Evolutionary conservation across 2,329 filamentous ascomycete genomes (phyloP), one percentile per base, ranked within the genome.

Genomic region (Massarina eburnea): DNA sequence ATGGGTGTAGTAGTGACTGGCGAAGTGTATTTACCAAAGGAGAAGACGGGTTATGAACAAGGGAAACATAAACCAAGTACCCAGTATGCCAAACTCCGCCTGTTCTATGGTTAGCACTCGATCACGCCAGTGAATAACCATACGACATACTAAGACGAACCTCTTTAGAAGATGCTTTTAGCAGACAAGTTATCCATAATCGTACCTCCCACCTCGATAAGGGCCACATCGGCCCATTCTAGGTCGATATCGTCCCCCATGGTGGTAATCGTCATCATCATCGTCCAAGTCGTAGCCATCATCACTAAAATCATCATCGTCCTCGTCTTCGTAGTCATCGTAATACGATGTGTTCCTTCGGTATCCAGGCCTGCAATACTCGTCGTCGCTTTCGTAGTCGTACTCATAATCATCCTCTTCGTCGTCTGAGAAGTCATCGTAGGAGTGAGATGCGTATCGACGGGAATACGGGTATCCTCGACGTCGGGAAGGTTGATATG

Each of bases 281-380:
- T 53, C 49, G 8, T 48, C 45, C 7, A 45, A 30, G 7, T 46
- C 43, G 9, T 46, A 46, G 14, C 20, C 38, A 41, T 52, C 43
- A 26, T 45, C 46, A 8, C 39, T 41, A 8, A 20, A 39, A 1
- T 40, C n/a, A 19, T 50, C 47, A 4, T 52, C 44, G 8, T 49
- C 49, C 9, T 50, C 55, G 14, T 54, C 49, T 21, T 54, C 49
- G 39, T 51, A 37, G 24, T 46, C 45, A 18, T 43, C 34, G 19
- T 42, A 27, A 26, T 20, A 53, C 36, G 10, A 33, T 26, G 20
- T 33, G n/a, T 40, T 35, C 24, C 26, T n/a, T 35, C 33, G 17
- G 24, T 49, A 45, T 30, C 37, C 6, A 9, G 48, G 33, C 24
- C 19, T 35, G 37, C 39, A 27, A 17, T 39, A 43, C 3, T 21